Evolutionary conservation across 768 basidiomycete genomes (phyloP).

Genomic region (Mycena rebaudengoi): DNA sequence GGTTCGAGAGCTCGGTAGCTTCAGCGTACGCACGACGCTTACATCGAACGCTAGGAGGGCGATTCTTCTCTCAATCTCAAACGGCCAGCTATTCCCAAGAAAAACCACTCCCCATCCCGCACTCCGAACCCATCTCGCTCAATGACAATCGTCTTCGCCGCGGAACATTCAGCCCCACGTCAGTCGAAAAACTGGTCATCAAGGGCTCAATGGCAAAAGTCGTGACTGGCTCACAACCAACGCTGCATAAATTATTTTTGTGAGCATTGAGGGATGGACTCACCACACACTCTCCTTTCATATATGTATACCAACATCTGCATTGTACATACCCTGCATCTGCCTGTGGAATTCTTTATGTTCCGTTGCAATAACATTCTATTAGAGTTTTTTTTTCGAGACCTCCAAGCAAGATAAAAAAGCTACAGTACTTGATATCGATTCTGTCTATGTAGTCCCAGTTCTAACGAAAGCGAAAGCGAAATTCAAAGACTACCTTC

Average conservation of each 20-base stretch:
- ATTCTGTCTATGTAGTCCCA: too few relatives aligned
- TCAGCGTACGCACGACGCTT: too few relatives aligned
- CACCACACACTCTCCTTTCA: too few relatives aligned
- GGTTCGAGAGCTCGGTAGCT: too few relatives aligned
- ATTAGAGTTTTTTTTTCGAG: too few relatives aligned
- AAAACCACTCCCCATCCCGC: slow-evolving; percentile 39
- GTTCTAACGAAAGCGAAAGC: too few relatives aligned
- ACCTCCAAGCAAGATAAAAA: too few relatives aligned
- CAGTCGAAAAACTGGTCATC: slow-evolving; percentile 58
- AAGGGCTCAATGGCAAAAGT: slow-evolving; percentile 66
- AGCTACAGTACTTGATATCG: too few relatives aligned
- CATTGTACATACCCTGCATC: slow-evolving; percentile 15
- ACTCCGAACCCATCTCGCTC: slow-evolving; percentile 48
- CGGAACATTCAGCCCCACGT: slow-evolving; percentile 43
- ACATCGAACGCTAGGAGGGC: too few relatives aligned
- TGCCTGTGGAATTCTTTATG: not conserved
- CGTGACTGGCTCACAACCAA: slow-evolving; percentile 40
- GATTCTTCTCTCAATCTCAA: slow-evolving; percentile 15
- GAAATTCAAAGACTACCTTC: slow-evolving; percentile 77
- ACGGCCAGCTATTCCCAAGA: slow-evolving; percentile 17
- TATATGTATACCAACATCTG: not conserved
- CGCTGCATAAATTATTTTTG: slow-evolving; percentile 37
- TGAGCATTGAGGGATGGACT: too few relatives aligned
- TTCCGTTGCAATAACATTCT: not conserved
- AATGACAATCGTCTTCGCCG: slow-evolving; percentile 51